Evolutionary conservation across 1,284 basidiomycete genomes (phyloP), one percentile per base, ranked within the genome.

Genomic region (Irpex sp.): DNA sequence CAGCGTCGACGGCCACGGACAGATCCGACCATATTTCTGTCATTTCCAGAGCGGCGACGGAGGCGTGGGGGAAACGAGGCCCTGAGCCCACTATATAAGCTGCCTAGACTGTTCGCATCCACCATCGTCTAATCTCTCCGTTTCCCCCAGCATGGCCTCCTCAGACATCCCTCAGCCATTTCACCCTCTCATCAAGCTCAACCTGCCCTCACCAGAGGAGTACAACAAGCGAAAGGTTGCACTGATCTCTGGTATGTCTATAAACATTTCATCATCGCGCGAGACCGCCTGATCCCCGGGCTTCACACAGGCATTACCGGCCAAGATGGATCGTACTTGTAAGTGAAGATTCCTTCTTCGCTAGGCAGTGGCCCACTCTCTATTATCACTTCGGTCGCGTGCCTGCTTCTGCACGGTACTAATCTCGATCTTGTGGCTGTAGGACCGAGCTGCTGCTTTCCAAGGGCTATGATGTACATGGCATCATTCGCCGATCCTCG

Each of bases 391-490:
- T 26, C 19, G 36, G 54, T 67, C 65, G 64, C 54, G 65, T 66
- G 65, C 60, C 64, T 44, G 55, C 26, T 19, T 31, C 17, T 15
- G 15, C 36, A 21, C 31, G 2, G 11, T 59, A 55, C 66, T 71
- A 55, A 69, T 52, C 26, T 44, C 47, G 5, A 17, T 11, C 40
- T 51, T 5, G 11, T n/a, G 40, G 4, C 31, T 56, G 70, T 34
- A 93, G 91, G 61, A 92, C 93, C 26, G 93, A 95, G 76, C 79
- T 96, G 17, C 80, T 96, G 62, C 81, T 96, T 62, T 82, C 82
- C 65, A 96, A 96, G 76, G 94, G 94, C 47, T 96, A 96, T 76
- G 84, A 94, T 69, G 94, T 96, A 0, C 94, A 96, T 74, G 94
- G 92, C 44, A 95, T 96, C 79, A 95, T 97, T 70, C 90, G 94